Evolutionary conservation across 2,329 filamentous ascomycete species (phyloP).

Genomic region (Trichophyton mentagrophytes): DNA sequence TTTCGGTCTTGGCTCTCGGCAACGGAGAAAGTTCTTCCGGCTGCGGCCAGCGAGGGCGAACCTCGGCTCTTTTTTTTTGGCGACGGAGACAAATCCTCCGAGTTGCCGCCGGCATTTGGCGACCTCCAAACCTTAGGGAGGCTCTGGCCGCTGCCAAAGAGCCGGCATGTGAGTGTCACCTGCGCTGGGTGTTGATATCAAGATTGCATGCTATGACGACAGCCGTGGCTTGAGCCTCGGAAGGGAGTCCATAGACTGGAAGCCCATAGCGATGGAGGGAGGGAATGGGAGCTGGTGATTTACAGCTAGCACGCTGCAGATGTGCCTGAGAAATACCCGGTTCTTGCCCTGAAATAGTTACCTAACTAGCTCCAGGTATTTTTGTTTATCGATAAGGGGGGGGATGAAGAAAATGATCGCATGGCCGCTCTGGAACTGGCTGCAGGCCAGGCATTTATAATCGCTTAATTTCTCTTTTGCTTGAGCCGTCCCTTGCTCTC

Average conservation of each 20-base stretch:
- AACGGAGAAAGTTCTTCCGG: not conserved
- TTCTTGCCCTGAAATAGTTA: not conserved
- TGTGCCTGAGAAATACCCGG: not conserved
- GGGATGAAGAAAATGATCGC: not conserved
- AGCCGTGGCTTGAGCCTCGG: not conserved
- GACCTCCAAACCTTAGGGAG: not conserved
- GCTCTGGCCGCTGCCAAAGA: not conserved
- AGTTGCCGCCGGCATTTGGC: not conserved
- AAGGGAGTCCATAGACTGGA: not conserved
- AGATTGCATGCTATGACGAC: not conserved
- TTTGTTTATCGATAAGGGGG: not conserved
- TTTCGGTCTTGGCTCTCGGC: not conserved
- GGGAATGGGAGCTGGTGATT: not conserved
- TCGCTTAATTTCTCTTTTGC: not conserved
- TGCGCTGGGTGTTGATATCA: not conserved
- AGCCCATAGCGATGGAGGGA: not conserved
- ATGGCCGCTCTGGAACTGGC: constrained; percentile 3
- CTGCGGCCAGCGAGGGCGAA: not conserved
- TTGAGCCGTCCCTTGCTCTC: not conserved
- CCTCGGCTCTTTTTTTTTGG: not conserved
- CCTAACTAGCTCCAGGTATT: not conserved
- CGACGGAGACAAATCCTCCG: not conserved
- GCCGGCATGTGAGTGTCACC: constrained; percentile 1
- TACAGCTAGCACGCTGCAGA: not conserved
- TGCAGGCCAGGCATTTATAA: not conserved